Conservation (phyloP, 2,329 filamentous ascomycete genomes). For the Diaporthe velutina region DNA sequence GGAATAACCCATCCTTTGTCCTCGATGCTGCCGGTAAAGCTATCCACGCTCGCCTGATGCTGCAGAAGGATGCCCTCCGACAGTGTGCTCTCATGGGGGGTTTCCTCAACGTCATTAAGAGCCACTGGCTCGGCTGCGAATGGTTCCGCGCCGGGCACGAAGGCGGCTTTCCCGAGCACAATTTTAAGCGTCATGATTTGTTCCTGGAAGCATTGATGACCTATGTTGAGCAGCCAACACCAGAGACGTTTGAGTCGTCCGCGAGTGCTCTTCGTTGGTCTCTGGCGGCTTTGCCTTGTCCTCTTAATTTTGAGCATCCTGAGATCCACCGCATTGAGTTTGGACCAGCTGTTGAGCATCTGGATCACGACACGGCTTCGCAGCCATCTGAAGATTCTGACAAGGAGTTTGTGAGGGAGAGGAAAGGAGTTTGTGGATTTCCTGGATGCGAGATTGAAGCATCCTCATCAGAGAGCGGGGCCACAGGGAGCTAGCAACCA, state of each 20-base stretch:
- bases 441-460: not conserved
- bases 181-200: not conserved
- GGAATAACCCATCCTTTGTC: not conserved
- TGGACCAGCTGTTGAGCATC: not conserved
- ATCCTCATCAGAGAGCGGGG: not conserved
- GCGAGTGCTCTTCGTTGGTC: not conserved
- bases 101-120: not conserved
- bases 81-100: not conserved
- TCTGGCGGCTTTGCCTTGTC: not conserved
- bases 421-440: not conserved
- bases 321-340: not conserved
- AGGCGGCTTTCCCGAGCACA: not conserved
- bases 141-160: not conserved
- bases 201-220: not conserved
- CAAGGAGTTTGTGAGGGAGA: too few relatives aligned
- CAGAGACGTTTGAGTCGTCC: not conserved
- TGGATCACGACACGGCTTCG: not conserved
- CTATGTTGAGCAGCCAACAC: not conserved
- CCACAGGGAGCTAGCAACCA: not conserved
- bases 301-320: not conserved
- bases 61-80: not conserved
- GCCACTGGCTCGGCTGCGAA: constrained; percentile 2
- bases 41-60: not conserved
- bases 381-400: not conserved
- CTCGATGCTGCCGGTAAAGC: not conserved